Conservation (phyloP, 2,329 filamentous ascomycete genomes). For the Penicillium sp. region DNA sequence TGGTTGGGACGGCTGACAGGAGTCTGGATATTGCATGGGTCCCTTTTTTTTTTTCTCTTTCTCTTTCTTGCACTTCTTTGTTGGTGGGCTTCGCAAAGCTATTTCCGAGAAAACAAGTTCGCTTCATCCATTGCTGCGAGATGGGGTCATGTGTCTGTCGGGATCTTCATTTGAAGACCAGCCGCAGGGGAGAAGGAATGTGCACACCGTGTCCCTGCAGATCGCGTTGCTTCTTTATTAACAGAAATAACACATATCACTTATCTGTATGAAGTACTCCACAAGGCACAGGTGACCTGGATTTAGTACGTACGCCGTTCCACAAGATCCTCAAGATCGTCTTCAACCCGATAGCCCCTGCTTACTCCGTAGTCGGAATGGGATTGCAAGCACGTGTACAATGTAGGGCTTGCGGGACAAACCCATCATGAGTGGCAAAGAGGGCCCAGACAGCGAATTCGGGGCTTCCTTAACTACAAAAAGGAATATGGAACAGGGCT, state of each 20-base stretch:
- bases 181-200: neutral
- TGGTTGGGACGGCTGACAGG: neutral
- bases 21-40: neutral
- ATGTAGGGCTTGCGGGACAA: neutral
- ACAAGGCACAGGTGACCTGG: conserved; percentile 7
- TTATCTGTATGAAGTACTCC: conserved; percentile 1
- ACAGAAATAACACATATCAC: neutral
- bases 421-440: neutral
- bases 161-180: neutral
- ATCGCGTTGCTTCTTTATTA: neutral
- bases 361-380: neutral
- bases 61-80: neutral
- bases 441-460: neutral
- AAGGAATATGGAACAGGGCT: neutral
- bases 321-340: conserved; percentile 9
- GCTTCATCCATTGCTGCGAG: conserved; percentile 3
- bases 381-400: neutral
- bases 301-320: neutral
- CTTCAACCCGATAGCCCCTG: conserved; percentile 6
- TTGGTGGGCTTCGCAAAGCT: neutral
- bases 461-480: neutral
- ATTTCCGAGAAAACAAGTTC: neutral
- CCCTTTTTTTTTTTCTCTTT: neutral
- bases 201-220: neutral
- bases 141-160: conserved; percentile 2